These are phyloP conservation scores for Stephania japonica DNA, from an alignment of 164 flowering plant genomes.

Conservation along the genomic window DNA sequence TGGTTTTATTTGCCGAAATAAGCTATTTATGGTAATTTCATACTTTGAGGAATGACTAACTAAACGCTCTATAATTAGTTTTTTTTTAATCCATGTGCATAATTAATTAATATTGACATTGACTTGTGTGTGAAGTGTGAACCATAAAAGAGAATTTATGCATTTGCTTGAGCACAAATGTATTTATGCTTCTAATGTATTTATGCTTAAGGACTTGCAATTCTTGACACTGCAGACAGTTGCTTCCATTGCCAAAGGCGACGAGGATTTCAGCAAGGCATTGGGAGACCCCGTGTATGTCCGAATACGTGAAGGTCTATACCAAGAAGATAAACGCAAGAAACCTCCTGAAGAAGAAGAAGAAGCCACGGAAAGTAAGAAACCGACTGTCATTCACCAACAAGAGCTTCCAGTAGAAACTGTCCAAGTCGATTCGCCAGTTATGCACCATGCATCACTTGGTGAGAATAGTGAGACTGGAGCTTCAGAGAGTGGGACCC, in stretches of 20 bases:
- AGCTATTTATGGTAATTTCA: no score
- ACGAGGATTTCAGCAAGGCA: constrained; percentile 48
- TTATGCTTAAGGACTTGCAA: background rate
- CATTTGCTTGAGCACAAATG: background rate
- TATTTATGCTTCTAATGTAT: background rate
- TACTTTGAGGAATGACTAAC: no score
- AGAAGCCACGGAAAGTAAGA: constrained; percentile 16
- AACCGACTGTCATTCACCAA: constrained; percentile 7
- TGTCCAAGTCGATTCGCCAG: constrained; percentile 3
- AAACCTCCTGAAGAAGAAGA: constrained; percentile 12
- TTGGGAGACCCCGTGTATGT: constrained; percentile 53
- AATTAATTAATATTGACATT: background rate
- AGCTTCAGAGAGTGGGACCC: constrained; percentile 6
- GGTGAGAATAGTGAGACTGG: constrained; percentile 1
- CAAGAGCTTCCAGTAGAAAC: constrained; percentile 15
- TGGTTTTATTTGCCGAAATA: no score
- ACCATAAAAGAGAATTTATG: background rate
- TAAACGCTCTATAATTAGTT: no score
- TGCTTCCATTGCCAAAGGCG: constrained; percentile 43
- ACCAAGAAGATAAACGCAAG: constrained; percentile 14
- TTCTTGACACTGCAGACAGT: constrained; percentile 43
- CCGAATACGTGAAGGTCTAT: constrained; percentile 51
- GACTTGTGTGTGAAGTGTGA: background rate
- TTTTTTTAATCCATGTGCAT: no score
- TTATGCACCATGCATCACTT: constrained; percentile 13